phyloP scores from a whole-genome alignment of 805 yeast genomes.

The Pichia heedii region DNA sequence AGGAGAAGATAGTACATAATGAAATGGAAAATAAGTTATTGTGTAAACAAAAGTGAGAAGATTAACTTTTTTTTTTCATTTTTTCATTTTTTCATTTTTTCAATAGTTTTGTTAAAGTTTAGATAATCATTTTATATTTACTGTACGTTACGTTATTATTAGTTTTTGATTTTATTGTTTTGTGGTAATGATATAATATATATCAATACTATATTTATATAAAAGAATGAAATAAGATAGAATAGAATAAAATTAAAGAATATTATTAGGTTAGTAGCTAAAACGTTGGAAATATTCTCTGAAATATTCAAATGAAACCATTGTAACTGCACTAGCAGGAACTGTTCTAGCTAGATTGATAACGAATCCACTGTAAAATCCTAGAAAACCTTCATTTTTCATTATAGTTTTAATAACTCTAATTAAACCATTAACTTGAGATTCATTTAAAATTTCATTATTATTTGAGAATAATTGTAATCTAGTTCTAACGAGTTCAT shows the following conservation, averaged over 20 bases:
- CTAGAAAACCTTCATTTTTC: constrained; percentile 62
- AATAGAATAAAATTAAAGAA: background rate
- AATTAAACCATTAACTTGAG: constrained; percentile 16
- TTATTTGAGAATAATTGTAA: constrained; percentile 49
- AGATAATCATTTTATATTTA: too few species aligned
- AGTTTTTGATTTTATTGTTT: too few species aligned
- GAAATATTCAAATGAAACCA: constrained; percentile 83
- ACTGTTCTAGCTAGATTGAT: constrained; percentile 84
- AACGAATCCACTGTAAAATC: constrained; percentile 83
- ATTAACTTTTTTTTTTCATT: too few species aligned
- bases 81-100: too few species aligned
- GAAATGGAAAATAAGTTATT: too few species aligned
- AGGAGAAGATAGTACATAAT: too few species aligned
- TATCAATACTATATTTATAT: too few species aligned
- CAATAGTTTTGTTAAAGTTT: too few species aligned
- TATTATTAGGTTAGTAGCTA: constrained; percentile 2
- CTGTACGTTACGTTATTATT: too few species aligned
- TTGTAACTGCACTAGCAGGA: constrained; percentile 92
- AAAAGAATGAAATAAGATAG: background rate
- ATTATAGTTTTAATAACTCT: constrained; percentile 35
- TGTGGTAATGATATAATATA: too few species aligned
- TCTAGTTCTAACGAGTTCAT: constrained; percentile 87
- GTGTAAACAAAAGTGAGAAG: too few species aligned
- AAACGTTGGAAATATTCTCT: constrained; percentile 38
- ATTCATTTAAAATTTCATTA: constrained; percentile 16